These are phyloP conservation scores for Monoraphidium neglectum DNA, from an alignment of 139 green algal genomes.

Conservation along the genomic window DNA sequence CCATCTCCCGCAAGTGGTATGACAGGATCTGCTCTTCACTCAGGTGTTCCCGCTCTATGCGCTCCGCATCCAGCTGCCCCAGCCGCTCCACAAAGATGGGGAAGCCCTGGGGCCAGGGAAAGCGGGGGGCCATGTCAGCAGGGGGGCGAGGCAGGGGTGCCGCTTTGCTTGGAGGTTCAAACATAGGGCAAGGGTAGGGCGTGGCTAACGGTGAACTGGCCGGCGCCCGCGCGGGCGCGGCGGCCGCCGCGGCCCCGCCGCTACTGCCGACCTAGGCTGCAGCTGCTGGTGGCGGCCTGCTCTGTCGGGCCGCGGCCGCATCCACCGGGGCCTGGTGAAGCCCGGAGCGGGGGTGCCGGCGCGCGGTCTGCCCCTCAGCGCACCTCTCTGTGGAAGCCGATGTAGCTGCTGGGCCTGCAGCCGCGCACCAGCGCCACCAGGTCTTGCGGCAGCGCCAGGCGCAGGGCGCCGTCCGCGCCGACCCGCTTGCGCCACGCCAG, in stretches of 20 bases:
- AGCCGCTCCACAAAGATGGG: slow-evolving; percentile 33
- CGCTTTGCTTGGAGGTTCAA: too few species aligned
- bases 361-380: neutral
- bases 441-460: neutral
- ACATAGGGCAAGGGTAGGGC: too few species aligned
- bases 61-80: slow-evolving; percentile 17
- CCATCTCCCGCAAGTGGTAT: slow-evolving; percentile 35
- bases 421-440: slow-evolving; percentile 1
- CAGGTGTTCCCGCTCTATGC: slow-evolving; percentile 14
- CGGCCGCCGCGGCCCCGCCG: too few species aligned
- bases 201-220: too few species aligned
- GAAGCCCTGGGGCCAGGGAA: too few species aligned
- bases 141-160: too few species aligned
- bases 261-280: neutral
- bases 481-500: slow-evolving; percentile 8
- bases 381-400: slow-evolving; percentile 28
- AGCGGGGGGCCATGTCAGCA: too few species aligned
- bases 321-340: neutral
- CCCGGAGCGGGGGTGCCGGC: too few species aligned
- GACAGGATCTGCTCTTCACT: slow-evolving; percentile 18
- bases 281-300: neutral
- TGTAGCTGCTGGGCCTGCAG: slow-evolving; percentile 34
- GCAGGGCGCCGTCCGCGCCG: slow-evolving; percentile 19
- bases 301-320: neutral
- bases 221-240: too few species aligned